Base-by-base conservation (phyloP, 2,329 filamentous ascomycete species). In the Tolypocladium tundrense region DNA sequence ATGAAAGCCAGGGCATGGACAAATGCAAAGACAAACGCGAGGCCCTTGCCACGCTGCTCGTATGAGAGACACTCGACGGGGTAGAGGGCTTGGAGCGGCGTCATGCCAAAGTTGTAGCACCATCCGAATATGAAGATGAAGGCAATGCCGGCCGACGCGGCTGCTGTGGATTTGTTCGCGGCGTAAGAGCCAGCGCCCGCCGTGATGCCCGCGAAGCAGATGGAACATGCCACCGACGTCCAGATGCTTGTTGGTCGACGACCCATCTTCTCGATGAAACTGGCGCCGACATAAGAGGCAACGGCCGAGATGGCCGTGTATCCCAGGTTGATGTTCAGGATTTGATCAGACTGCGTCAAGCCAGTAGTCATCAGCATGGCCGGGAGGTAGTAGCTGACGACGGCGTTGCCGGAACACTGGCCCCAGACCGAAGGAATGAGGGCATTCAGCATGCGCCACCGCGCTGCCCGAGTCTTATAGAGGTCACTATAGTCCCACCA, bases 31-130 rank as follows among this genome's bases (percentile, higher is more conserved):
- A 66, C 76, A 62, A 81, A 76, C 2, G 77, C 79, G 77, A 82
- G 81, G 16, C 79, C 79, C 70, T 82, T 82, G 55, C 78, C 80
- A 56, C 80, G 74, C 63, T 78, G 79, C 65, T 82, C 78, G 61
- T 79, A 81, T 19, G 73, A 76, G 13, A 82, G 71, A 16, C 78
- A 77, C 63, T 83, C 79, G 54, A 81, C 79, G 0, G 79, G 77
- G 64, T 81, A 82, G 16, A 83, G 67, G 1, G 69, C 69, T 57
- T 71, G 69, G 9, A 72, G 63, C 0, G 70, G 70, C 24, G 70
- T 72, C 63, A 66, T 66, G 0, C 69, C 70, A 48, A 82, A 65
- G 0, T 77, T 79, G 69, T 77, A 84, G 37, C 19, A 62, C 53
- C 64, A 64, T 43, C 63, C 61, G 57, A 68, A 68, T 27, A 69